phyloP scores from a whole-genome alignment of 2,329 filamentous ascomycete genomes.

The Diplodia sapinea region DNA sequence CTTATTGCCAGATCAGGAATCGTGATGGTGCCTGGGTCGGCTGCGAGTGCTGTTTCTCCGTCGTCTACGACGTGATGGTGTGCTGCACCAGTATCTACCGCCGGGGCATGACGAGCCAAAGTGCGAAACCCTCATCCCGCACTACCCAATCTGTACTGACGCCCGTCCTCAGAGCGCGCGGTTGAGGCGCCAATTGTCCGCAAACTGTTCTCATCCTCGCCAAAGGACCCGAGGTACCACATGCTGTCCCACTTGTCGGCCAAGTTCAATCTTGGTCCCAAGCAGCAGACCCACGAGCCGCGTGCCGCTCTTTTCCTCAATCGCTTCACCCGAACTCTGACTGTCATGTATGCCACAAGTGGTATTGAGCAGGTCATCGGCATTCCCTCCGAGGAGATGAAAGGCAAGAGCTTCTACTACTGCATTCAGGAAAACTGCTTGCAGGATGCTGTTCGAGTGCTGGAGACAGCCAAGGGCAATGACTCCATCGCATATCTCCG shows the following conservation, averaged over 20 bases:
- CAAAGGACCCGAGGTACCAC: slow-evolving; percentile 82
- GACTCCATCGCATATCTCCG: slow-evolving; percentile 89
- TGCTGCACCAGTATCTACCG: slow-evolving; percentile 82
- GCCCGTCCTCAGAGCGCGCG: slow-evolving; percentile 67
- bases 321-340: slow-evolving; percentile 80
- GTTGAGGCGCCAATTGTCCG: slow-evolving; percentile 78
- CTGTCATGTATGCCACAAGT: slow-evolving; percentile 85
- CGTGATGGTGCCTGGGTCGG: slow-evolving; percentile 74
- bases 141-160: slow-evolving; percentile 33
- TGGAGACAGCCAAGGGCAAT: slow-evolving; percentile 87
- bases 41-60: slow-evolving; percentile 88
- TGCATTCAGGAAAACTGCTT: slow-evolving; percentile 82
- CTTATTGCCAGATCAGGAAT: slow-evolving; percentile 75
- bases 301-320: slow-evolving; percentile 85
- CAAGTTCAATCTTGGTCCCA: slow-evolving; percentile 70
- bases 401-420: slow-evolving; percentile 83
- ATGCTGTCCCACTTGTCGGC: slow-evolving; percentile 85
- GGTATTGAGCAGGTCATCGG: slow-evolving; percentile 78
- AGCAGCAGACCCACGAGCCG: slow-evolving; percentile 71
- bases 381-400: slow-evolving; percentile 70
- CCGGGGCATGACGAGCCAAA: slow-evolving; percentile 70
- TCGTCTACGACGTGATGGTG: slow-evolving; percentile 86
- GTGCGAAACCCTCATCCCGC: slow-evolving; percentile 58
- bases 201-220: slow-evolving; percentile 79
- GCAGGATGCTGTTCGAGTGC: slow-evolving; percentile 74